These are phyloP conservation scores for Claviceps paspali DNA, from an alignment of 2,329 filamentous ascomycete species.

Conservation along the genomic window DNA sequence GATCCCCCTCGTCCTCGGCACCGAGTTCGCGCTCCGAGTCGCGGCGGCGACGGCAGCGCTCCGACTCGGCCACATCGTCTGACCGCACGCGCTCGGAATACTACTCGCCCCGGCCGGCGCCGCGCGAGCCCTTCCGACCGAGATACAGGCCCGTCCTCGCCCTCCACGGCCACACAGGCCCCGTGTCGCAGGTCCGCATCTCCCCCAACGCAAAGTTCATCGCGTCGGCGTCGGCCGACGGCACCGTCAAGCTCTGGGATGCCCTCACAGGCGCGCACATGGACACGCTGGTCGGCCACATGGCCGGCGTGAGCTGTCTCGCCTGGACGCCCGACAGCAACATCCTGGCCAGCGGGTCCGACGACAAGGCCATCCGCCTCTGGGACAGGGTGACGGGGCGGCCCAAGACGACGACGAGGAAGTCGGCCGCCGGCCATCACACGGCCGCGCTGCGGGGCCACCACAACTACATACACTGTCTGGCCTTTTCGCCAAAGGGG, in stretches of 20 bases:
- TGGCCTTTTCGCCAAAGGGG: constrained; percentile 94
- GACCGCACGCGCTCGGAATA: constrained; percentile 13
- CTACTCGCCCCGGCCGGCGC: constrained; percentile 14
- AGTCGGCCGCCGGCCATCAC: constrained; percentile 21
- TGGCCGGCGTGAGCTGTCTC: constrained; percentile 81
- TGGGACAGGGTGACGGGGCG: constrained; percentile 62
- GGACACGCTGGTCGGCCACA: constrained; percentile 82
- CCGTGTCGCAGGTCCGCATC: constrained; percentile 75
- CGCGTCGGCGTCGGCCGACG: constrained; percentile 79
- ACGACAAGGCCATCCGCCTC: constrained; percentile 89
- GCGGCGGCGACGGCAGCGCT: constrained; percentile 13
- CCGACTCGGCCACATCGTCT: constrained; percentile 15
- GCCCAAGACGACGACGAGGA: constrained; percentile 32
- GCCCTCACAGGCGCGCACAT: constrained; percentile 61
- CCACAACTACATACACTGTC: constrained; percentile 88
- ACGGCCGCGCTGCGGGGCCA: constrained; percentile 60
- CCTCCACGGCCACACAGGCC: constrained; percentile 61
- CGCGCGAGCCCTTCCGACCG: constrained; percentile 38
- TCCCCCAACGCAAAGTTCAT: constrained; percentile 84
- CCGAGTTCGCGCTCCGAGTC: constrained; percentile 25
- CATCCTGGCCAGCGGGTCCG: constrained; percentile 77
- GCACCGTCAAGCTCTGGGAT: constrained; percentile 84
- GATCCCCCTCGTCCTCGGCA: constrained; percentile 19
- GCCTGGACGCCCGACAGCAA: constrained; percentile 88
- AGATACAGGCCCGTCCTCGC: constrained; percentile 57